Conservation (phyloP, 1,139 yeast genomes). For the Geotrichum klebahnii region DNA sequence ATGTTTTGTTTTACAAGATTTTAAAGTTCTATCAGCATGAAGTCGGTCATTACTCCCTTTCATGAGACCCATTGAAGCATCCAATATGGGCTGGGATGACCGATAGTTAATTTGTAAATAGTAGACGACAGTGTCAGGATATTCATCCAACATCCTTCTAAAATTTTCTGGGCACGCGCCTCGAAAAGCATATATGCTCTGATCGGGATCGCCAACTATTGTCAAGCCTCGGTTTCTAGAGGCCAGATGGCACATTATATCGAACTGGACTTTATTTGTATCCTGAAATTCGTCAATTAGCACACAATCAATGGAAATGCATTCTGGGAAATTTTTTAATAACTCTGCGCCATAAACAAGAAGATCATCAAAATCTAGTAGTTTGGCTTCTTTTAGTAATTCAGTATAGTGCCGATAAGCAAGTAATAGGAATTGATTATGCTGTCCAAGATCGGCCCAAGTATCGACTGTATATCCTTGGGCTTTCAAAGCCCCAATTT, state of each 20-base stretch:
- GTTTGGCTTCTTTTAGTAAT: constrained; percentile 8
- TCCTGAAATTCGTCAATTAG: constrained; percentile 94
- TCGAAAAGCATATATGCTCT: constrained; percentile 71
- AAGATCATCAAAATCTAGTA: constrained; percentile 57
- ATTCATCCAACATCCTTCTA: constrained; percentile 51
- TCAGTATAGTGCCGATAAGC: constrained; percentile 11
- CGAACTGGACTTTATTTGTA: constrained; percentile 72
- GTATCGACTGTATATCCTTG: constrained; percentile 7
- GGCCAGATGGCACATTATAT: constrained; percentile 60
- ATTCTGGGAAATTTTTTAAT: constrained; percentile 43
- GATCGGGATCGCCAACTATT: constrained; percentile 95
- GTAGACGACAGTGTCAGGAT: constrained; percentile 41
- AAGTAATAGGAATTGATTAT: not conserved
- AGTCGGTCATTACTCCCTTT: constrained; percentile 47
- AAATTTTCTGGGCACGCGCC: constrained; percentile 74
- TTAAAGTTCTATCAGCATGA: constrained; percentile 22
- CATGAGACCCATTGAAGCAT: constrained; percentile 65
- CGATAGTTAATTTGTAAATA: constrained; percentile 70
- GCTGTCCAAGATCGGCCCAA: constrained; percentile 10
- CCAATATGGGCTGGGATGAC: constrained; percentile 64
- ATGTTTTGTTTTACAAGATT: not conserved
- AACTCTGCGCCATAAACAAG: constrained; percentile 54
- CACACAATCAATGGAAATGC: constrained; percentile 53
- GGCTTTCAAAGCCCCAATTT: too few species aligned
- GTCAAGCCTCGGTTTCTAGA: constrained; percentile 44